Conservation (phyloP, 257 asterid genomes). For the Solanum pinnatisectum region DNA sequence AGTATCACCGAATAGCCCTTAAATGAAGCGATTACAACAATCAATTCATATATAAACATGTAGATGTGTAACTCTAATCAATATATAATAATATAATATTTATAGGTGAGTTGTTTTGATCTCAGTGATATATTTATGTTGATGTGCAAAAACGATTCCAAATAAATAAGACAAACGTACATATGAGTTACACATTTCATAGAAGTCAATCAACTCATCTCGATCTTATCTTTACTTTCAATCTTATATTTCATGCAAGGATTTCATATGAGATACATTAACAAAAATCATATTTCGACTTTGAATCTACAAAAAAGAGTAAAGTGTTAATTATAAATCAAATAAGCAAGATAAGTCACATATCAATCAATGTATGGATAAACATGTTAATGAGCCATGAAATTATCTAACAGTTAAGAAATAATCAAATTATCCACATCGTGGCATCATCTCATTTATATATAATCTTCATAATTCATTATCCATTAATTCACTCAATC, state of each 20-base stretch:
- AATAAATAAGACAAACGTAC: too few species aligned
- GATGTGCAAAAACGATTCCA: too few species aligned
- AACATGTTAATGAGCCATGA: too few species aligned
- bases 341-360: too few species aligned
- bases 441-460: background rate
- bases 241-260: too few species aligned
- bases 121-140: too few species aligned
- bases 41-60: background rate
- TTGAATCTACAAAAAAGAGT: too few species aligned
- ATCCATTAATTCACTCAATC: too few species aligned
- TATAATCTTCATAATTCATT: background rate
- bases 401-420: background rate
- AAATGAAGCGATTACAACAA: background rate
- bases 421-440: background rate
- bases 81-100: too few species aligned
- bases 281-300: background rate
- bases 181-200: background rate
- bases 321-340: background rate
- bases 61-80: background rate
- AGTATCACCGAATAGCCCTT: background rate
- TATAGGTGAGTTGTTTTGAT: too few species aligned
- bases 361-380: too few species aligned
- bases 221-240: background rate
- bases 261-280: too few species aligned
- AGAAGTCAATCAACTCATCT: background rate